Evolutionary conservation across 2,329 filamentous ascomycete species (phyloP), one percentile per base, ranked within the genome.

Genomic region (Ilyonectria mors-panacis): DNA sequence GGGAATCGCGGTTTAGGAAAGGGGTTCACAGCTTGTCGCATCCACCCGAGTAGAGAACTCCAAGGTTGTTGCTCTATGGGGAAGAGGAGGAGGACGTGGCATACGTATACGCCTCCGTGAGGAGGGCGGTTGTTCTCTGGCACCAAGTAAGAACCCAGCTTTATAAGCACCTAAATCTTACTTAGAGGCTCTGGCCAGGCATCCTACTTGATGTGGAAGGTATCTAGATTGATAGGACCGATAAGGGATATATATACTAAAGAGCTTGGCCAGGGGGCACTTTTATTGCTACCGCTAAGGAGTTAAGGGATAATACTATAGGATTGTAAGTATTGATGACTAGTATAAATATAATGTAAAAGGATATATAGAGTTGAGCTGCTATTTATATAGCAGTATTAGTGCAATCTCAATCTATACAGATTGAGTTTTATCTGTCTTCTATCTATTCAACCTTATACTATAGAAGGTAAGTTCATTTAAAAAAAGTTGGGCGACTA

Each of bases 61-160:
- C n/a, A 45, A n/a, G n/a, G n/a, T 45, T 21, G 42, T 45, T 45
- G 42, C 42, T 45, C 42, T 45, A 21, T 4, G n/a, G 42, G 42
- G 42, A 45, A 21, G 42, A 45, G n/a, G 42, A 45, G 42, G n/a
- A 45, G 42, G 42, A 45, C 42, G n/a, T 45, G 42, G 42, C n/a
- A 45, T 45, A 45, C 5, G n/a, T 45, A n/a, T 45, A 45, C 6
- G 42, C 42, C 42, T 21, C 15, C 21, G n/a, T 45, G 19, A 45
- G 42, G 42, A 45, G n/a, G 42, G 42, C n/a, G 42, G 19, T 45
- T n/a, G n/a, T 45, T 45, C 42, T 45, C 42, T 45, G n/a, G n/a
- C n/a, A 45, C n/a, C 4, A 45, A 45, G 42, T 45, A 45, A 21
- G 42, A 45, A 45, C 42, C 42, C 5, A 45, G 42, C 42, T 45